phyloP scores from a whole-genome alignment of 192 early-diverging fungal genomes.

The Cladochytrium replicatum region DNA sequence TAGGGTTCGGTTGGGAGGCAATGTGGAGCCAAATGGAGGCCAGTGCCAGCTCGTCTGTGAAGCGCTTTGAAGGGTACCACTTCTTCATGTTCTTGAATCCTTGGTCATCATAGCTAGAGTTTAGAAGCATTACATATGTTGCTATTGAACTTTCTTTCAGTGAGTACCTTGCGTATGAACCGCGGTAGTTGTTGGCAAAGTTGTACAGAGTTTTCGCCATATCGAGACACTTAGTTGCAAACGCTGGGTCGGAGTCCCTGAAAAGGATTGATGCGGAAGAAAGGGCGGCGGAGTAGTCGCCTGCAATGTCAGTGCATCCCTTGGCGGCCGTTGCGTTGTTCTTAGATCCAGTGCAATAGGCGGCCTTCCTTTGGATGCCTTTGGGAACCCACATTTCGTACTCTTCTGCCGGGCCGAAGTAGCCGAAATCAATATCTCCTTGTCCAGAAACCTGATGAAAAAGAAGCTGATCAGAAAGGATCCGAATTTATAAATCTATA shows the following conservation, averaged over 20 bases:
- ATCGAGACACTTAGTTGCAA: slow-evolving; percentile 14
- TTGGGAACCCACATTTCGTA: slow-evolving; percentile 11
- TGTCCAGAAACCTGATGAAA: no score
- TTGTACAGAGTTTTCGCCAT: slow-evolving; percentile 10
- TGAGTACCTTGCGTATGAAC: no score
- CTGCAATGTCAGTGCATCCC: slow-evolving; percentile 20
- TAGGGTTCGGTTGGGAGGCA: slow-evolving; percentile 6
- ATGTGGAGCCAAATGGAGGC: slow-evolving; percentile 15
- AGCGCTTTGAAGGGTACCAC: slow-evolving; percentile 15
- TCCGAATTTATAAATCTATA: no score
- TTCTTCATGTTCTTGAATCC: slow-evolving; percentile 12
- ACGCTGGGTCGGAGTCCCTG: slow-evolving; percentile 6
- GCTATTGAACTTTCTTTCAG: no score
- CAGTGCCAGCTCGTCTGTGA: slow-evolving; percentile 14
- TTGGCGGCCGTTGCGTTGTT: slow-evolving; percentile 12
- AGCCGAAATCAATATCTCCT: slow-evolving; percentile 25
- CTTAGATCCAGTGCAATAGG: no score
- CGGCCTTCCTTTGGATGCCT: neutral
- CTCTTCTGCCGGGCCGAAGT: slow-evolving; percentile 24
- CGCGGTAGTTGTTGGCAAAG: slow-evolving; percentile 16
- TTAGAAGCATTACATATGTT: no score
- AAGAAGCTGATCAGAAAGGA: no score
- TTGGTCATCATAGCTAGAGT: no score
- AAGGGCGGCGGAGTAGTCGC: slow-evolving; percentile 15
- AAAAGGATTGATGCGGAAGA: slow-evolving; percentile 9